Percentiles rank a stretch among this genome's conserved stretches.
These are phyloP conservation scores for Paramyrothecium sp. DNA, from an alignment of 2,329 filamentous ascomycete species.

Conservation along the genomic window DNA sequence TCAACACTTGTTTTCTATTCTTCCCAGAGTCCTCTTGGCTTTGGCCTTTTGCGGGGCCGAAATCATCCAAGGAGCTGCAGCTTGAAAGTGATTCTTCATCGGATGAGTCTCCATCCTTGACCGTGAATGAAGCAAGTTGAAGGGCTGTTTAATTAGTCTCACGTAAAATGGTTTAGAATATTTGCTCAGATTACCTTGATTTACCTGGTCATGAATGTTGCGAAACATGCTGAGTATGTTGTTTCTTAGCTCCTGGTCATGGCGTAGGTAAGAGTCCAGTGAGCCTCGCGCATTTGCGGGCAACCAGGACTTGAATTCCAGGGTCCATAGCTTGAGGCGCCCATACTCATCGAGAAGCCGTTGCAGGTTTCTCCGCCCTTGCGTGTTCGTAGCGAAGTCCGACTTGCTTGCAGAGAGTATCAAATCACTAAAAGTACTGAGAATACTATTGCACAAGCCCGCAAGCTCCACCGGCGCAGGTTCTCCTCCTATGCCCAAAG, in stretches of 20 bases:
- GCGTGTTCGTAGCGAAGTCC: too few relatives aligned
- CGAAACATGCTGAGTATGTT: neutral
- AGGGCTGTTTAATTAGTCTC: too few relatives aligned
- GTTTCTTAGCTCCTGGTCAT: constrained; percentile 3
- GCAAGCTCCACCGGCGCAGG: neutral
- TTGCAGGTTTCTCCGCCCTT: too few relatives aligned
- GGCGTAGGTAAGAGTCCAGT: constrained; percentile 1
- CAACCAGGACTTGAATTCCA: constrained; percentile 2
- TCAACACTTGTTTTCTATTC: neutral
- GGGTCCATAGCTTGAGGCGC: constrained; percentile 4
- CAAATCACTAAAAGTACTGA: neutral
- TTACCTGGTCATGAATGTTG: neutral
- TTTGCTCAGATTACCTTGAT: neutral
- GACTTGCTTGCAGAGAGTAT: neutral
- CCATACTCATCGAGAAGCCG: constrained; percentile 6
- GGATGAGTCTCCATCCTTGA: too few relatives aligned
- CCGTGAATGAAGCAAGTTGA: too few relatives aligned
- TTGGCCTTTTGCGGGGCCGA: too few relatives aligned
- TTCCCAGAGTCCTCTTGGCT: too few relatives aligned
- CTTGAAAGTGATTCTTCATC: too few relatives aligned
- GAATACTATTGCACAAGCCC: neutral
- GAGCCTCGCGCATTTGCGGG: constrained; percentile 2
- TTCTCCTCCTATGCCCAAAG: neutral
- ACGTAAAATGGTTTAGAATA: neutral
- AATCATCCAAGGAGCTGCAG: too few relatives aligned